Percentiles rank a stretch among this genome's conserved stretches.
phyloP scores from a whole-genome alignment of 78 protist genomes.

The Emiliania huxleyi region DNA sequence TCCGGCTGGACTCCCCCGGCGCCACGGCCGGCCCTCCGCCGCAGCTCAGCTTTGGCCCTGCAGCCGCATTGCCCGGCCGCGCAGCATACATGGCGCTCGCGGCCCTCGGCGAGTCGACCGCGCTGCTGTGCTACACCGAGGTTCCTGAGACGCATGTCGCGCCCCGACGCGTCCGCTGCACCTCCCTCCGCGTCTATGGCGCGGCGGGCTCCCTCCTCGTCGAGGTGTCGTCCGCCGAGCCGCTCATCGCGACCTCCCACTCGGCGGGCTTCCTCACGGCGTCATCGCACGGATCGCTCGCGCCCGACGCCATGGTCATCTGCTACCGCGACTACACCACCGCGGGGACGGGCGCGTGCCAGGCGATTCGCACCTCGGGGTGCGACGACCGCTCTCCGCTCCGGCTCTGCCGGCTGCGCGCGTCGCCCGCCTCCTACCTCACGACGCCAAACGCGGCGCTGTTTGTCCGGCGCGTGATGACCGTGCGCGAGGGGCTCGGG shows the following conservation, averaged over 20 bases:
- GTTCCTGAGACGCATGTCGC: background rate
- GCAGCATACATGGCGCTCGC: background rate
- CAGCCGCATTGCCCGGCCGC: background rate
- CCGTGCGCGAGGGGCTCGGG: background rate
- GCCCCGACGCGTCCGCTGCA: background rate
- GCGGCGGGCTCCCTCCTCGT: background rate
- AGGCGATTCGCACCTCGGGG: background rate
- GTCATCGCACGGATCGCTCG: background rate
- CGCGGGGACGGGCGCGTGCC: background rate
- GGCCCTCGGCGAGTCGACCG: background rate
- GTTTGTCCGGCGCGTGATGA: background rate
- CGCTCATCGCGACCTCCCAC: background rate
- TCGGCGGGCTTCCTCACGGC: background rate
- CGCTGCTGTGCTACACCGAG: background rate
- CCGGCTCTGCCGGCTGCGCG: background rate
- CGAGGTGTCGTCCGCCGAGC: background rate
- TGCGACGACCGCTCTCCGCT: background rate
- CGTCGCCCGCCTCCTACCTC: background rate
- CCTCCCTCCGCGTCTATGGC: background rate
- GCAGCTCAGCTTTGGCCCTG: background rate
- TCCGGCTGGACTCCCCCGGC: background rate
- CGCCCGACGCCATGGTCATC: background rate
- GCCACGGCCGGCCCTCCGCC: background rate
- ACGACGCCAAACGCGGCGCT: background rate
- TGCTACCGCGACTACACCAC: background rate